Conservation (phyloP, 352 stramenopile species). For the Pythium apleroticum region DNA sequence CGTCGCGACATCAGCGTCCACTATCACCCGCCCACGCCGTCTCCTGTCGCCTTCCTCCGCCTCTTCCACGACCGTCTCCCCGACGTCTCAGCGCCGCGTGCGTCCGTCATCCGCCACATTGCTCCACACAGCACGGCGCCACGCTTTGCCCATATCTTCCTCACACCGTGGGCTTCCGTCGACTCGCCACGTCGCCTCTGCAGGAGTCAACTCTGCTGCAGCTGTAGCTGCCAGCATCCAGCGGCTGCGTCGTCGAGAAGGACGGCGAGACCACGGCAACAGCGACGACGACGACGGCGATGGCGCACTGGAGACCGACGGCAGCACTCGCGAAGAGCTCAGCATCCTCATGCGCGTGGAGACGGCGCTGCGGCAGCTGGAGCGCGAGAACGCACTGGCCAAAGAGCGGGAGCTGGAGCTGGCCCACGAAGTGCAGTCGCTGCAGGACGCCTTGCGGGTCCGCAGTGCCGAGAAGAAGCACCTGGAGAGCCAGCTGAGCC, state of each 20-base stretch:
- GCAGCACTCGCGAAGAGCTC: constrained; percentile 41
- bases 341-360: constrained; percentile 76
- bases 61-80: constrained; percentile 5
- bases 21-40: neutral
- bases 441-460: constrained; percentile 55
- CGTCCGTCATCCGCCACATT: constrained; percentile 8
- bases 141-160: neutral
- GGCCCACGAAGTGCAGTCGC: constrained; percentile 48
- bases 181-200: neutral
- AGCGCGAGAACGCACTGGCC: constrained; percentile 59
- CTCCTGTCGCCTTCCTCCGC: neutral
- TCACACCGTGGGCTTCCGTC: neutral
- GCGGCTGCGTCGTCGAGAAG: constrained; percentile 23
- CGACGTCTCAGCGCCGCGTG: neutral
- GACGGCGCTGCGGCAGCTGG: constrained; percentile 61
- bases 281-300: constrained; percentile 12
- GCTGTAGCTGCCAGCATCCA: constrained; percentile 24
- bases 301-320: neutral
- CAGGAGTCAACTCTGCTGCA: constrained; percentile 6
- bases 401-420: constrained; percentile 53
- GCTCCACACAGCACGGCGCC: neutral
- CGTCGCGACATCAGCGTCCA: neutral
- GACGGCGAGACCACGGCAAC: neutral
- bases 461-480: constrained; percentile 58
- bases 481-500: constrained; percentile 40